These are phyloP conservation scores for Trametes villosa DNA, from an alignment of 768 basidiomycete species.

Conservation along the genomic window DNA sequence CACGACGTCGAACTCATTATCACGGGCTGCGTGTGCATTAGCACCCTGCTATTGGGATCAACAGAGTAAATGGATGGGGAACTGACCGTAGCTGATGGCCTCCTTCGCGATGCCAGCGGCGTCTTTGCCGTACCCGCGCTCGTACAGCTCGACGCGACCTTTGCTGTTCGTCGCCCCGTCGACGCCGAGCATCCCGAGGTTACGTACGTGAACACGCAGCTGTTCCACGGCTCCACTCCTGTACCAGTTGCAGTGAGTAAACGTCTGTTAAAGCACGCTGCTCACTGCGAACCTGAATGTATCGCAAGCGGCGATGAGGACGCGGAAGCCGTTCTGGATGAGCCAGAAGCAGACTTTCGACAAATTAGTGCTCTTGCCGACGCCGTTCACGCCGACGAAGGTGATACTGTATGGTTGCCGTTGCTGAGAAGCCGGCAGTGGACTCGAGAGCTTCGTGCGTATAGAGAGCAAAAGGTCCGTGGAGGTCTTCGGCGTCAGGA, in stretches of 20 bases:
- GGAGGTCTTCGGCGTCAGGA: constrained; percentile 94
- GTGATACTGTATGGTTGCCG: constrained; percentile 90
- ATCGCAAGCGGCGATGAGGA: constrained; percentile 97
- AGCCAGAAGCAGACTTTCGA: constrained; percentile 99
- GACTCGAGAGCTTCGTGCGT: constrained; percentile 80
- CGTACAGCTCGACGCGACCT: constrained; percentile 88
- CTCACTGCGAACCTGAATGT: constrained; percentile 75
- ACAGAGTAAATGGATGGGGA: background rate
- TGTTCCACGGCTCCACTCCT: constrained; percentile 98
- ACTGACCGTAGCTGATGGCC: constrained; percentile 85
- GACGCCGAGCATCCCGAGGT: constrained; percentile 82
- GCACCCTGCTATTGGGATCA: background rate
- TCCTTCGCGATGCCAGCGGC: constrained; percentile 98
- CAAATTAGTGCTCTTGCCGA: constrained; percentile 97
- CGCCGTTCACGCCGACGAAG: constrained; percentile 98
- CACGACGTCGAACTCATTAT: constrained; percentile 94
- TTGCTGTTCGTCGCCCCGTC: constrained; percentile 69
- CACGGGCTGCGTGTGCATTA: constrained; percentile 59
- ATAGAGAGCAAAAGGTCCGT: constrained; percentile 96
- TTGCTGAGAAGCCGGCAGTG: constrained; percentile 73
- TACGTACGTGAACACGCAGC: constrained; percentile 93
- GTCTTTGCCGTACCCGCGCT: constrained; percentile 97
- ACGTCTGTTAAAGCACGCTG: background rate
- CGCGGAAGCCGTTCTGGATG: constrained; percentile 90
- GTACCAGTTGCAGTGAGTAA: background rate